Base-by-base conservation (phyloP, 1,284 basidiomycete genomes). In the Rhodotorula mucilaginosa region DNA sequence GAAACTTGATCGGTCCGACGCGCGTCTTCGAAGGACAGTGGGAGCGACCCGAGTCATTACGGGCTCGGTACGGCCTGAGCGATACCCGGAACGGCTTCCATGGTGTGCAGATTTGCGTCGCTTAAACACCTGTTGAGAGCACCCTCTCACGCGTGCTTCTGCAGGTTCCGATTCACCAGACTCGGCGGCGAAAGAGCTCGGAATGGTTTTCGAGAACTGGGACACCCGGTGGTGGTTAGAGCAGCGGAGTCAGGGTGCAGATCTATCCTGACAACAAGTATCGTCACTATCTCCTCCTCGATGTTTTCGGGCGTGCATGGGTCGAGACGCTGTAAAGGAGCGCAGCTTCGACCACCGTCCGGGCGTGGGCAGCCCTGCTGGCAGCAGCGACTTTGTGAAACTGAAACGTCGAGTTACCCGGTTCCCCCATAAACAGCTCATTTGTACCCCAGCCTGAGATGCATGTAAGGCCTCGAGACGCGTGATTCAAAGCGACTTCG, bases 11-110 rank as follows among this genome's bases (percentile, higher is more conserved):
- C n/a, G 78, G 78, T 0, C 78, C 76, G 13, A 78, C 78, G 4
- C 68, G 78, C 31, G 78, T 78, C 12, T 78, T 71, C 71, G 70
- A 72, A 54, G 70, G 60, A 7, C 75, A 76, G 58, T 78, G 78
- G 78, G 65, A 70, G n/a, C 52, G 58, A 1, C 74, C 75, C 3
- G 68, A 72, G 15, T 68, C 67, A 2, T 57, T 78, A 21, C 34
- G 78, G 18, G 75, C 76, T 5, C 39, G 65, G 39, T 78, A 75
- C 58, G 78, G 78, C 1, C 56, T 77, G 49, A 72, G 69, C 46
- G 78, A 78, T n/a, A 78, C 78, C 13, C 31, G 78, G 31, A 78
- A 78, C 34, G 78, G 75, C 13, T 78, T 78, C 46, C 78, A 78
- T 44, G 78, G 74, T 74, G 47, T 39, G 70, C 21, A 3, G 15